Percentiles rank a stretch among this genome's conserved stretches.
Evolutionary conservation across 352 stramenopile genomes (phyloP).

Genomic region (Phytopythium kandeliae): DNA sequence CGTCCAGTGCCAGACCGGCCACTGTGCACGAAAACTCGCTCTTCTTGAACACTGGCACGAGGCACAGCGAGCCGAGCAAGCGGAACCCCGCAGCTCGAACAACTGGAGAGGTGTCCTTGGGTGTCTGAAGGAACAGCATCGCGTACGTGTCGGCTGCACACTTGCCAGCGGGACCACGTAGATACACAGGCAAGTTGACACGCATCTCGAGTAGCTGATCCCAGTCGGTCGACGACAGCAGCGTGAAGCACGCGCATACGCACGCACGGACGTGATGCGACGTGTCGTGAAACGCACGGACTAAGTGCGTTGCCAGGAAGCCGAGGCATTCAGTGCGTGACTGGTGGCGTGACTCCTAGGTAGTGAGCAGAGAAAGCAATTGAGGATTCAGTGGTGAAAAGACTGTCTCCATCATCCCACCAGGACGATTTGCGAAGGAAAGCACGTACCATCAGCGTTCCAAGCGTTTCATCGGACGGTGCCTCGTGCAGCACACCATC

Average conservation of each 20-base stretch:
- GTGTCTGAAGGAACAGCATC: slow-evolving; percentile 68
- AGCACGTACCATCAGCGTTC: neutral
- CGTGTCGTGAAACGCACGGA: slow-evolving; percentile 79
- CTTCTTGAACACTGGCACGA: slow-evolving; percentile 75
- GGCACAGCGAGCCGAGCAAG: slow-evolving; percentile 65
- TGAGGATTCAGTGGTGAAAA: neutral
- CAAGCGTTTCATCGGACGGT: neutral
- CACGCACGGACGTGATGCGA: slow-evolving; percentile 84
- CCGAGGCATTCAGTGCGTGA: slow-evolving; percentile 52
- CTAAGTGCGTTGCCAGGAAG: slow-evolving; percentile 74
- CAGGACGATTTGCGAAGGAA: too few relatives aligned
- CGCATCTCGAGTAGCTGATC: slow-evolving; percentile 32
- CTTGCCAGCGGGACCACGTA: neutral
- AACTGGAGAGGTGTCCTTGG: slow-evolving; percentile 71
- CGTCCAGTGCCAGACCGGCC: slow-evolving; percentile 54
- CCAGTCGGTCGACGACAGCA: slow-evolving; percentile 72
- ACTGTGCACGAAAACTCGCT: slow-evolving; percentile 57
- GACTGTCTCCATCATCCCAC: too few relatives aligned
- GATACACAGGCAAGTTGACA: slow-evolving; percentile 2
- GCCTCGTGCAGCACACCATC: neutral
- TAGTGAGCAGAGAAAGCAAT: neutral
- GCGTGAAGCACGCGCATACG: slow-evolving; percentile 83
- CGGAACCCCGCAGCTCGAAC: slow-evolving; percentile 77
- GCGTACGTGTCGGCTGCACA: slow-evolving; percentile 41
- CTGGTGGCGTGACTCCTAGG: slow-evolving; percentile 9